Evolutionary conservation across 768 basidiomycete genomes (phyloP), one percentile per base, ranked within the genome.

Genomic region (Gelatoporia subvermispora): DNA sequence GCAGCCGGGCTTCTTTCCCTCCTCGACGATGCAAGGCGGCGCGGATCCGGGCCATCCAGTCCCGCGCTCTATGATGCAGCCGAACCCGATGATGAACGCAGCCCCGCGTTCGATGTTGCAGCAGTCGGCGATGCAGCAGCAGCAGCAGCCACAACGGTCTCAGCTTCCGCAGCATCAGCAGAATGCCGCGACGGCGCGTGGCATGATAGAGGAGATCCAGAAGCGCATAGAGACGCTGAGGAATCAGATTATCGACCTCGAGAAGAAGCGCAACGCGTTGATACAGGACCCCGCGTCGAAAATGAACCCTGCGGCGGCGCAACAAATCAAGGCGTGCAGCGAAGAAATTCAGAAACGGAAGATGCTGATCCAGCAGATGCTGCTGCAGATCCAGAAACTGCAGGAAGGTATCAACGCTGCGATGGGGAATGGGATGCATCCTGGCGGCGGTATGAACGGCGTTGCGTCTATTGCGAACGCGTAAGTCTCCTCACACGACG

Each of bases 161-260:
- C 44, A 45, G 34, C 36, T 46, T 13, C 43, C 41, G 40, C 34
- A 28, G 17, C 48, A 53, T 35, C 52, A 53, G 39, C 28, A 31
- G 39, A 18, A 17, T 20, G 20, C 11, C 13, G 25, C 40, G 10
- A n/a, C 25, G 17, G 16, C 22, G 20, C 20, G n/a, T 23, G 44
- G 39, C 1, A 34, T 28, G 28, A 24, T 53, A 10, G 3, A 16
- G 40, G 48, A 53, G 41, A 49, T 54, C 13, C 35, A 13, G 7
- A 44, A 16, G 38, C 20, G 34, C 18, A 10, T 37, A 15, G n/a
- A 9, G 10, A 15, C 17, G 44, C 28, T 45, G 17, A 15, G n/a
- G 34, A 35, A 35, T 13, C 28, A 28, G 28, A 24, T 45, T 3
- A 2, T 8, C 13, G 31, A 17, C 16, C 16, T 7, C 8, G 38